These are phyloP conservation scores for Epichloe bromicola DNA, from an alignment of 2,329 filamentous ascomycete genomes.

Conservation along the genomic window DNA sequence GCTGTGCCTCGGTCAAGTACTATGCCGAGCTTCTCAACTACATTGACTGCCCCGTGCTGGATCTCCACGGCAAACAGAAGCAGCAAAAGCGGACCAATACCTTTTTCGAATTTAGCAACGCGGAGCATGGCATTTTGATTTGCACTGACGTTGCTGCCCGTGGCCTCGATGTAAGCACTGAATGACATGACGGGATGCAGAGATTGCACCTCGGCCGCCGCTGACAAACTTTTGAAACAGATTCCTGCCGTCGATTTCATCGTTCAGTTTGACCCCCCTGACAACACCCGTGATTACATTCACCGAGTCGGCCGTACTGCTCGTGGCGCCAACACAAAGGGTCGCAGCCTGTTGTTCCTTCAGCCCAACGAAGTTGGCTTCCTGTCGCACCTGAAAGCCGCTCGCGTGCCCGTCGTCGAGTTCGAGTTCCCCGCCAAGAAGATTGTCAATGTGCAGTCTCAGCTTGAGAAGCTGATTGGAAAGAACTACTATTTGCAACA, in stretches of 20 bases:
- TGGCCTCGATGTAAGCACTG: conserved; percentile 62
- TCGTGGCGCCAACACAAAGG: conserved; percentile 69
- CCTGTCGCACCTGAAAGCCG: conserved; percentile 78
- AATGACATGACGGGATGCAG: background rate
- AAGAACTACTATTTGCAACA: conserved; percentile 98
- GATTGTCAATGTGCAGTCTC: conserved; percentile 79
- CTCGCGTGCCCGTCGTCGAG: conserved; percentile 85
- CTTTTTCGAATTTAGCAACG: conserved; percentile 82
- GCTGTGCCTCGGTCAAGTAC: conserved; percentile 89
- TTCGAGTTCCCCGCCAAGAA: conserved; percentile 91
- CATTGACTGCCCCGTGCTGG: conserved; percentile 82
- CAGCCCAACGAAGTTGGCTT: conserved; percentile 89
- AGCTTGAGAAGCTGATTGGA: conserved; percentile 85
- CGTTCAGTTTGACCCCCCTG: conserved; percentile 87
- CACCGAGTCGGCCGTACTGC: conserved; percentile 94
- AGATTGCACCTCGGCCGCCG: background rate
- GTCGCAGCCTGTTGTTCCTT: conserved; percentile 83
- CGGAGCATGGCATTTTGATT: conserved; percentile 74
- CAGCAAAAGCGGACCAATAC: conserved; percentile 98
- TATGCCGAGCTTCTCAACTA: conserved; percentile 93
- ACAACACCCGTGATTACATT: conserved; percentile 84
- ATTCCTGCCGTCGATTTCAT: conserved; percentile 96
- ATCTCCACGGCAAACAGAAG: conserved; percentile 90
- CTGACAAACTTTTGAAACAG: conserved; percentile 20
- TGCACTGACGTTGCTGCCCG: conserved; percentile 94